phyloP scores from a whole-genome alignment of 2,329 filamentous ascomycete species.

The Tolypocladium ovalisporum region DNA sequence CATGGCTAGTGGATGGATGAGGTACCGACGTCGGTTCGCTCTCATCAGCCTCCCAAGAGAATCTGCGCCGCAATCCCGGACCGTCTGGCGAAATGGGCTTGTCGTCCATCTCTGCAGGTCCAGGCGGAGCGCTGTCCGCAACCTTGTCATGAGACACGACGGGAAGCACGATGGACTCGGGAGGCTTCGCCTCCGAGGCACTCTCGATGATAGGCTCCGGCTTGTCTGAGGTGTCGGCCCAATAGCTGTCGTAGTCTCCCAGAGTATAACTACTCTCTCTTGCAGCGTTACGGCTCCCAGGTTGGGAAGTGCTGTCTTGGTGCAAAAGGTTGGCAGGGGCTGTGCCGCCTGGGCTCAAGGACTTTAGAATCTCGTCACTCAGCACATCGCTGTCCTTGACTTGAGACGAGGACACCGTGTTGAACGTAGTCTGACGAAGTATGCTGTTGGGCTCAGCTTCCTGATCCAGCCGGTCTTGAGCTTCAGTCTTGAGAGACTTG shows the following conservation, averaged over 20 bases:
- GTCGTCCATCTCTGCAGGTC: background rate
- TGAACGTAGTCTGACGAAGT: conserved; percentile 32
- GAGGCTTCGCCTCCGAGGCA: background rate
- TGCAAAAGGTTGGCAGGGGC: conserved; percentile 6
- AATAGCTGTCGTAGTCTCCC: conserved; percentile 58
- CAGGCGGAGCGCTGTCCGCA: background rate
- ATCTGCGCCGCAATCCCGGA: conserved; percentile 15
- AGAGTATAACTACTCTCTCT: conserved; percentile 54
- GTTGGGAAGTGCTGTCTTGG: conserved; percentile 7
- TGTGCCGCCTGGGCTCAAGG: conserved; percentile 41
- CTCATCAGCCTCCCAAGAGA: conserved; percentile 26
- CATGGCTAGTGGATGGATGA: background rate
- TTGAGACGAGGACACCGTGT: conserved; percentile 39
- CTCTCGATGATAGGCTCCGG: conserved; percentile 1
- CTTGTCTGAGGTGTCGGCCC: conserved; percentile 30
- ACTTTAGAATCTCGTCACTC: conserved; percentile 64
- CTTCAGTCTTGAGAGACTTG: conserved; percentile 1
- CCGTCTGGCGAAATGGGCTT: conserved; percentile 1
- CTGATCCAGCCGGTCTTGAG: conserved; percentile 15
- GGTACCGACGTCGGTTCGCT: background rate
- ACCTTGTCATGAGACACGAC: background rate
- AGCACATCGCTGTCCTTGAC: conserved; percentile 61
- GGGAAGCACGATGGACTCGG: background rate
- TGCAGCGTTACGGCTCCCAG: conserved; percentile 6
- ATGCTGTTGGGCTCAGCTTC: conserved; percentile 25